Percentiles rank a stretch among this genome's conserved stretches.
These are phyloP conservation scores for Colletotrichum spinosum DNA, from an alignment of 2,329 filamentous ascomycete genomes.

Conservation along the genomic window DNA sequence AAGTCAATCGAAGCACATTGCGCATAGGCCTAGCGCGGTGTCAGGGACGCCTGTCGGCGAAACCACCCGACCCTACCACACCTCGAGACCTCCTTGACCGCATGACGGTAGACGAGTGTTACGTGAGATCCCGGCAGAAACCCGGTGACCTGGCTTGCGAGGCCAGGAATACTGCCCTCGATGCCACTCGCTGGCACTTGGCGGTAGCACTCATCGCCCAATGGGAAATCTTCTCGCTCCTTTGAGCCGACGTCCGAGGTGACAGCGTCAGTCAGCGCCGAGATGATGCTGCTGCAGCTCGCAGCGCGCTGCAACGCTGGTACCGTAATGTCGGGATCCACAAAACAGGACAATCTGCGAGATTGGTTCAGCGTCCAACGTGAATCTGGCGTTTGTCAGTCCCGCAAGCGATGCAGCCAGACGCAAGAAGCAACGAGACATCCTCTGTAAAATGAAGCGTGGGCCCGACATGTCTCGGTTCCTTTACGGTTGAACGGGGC, in stretches of 20 bases:
- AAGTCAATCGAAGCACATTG: conserved; percentile 36
- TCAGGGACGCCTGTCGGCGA: conserved; percentile 28
- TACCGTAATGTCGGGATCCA: conserved; percentile 20
- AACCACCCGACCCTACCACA: conserved; percentile 15
- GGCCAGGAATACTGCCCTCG: not conserved
- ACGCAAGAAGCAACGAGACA: not conserved
- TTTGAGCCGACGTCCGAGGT: conserved; percentile 35
- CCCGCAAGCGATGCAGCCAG: conserved; percentile 21
- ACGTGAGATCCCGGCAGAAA: conserved; percentile 35
- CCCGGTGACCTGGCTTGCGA: conserved; percentile 31
- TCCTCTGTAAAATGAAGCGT: conserved; percentile 6
- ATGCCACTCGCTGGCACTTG: conserved; percentile 4
- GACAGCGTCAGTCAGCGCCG: conserved; percentile 27
- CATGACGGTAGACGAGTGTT: conserved; percentile 32
- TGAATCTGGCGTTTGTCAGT: conserved; percentile 31
- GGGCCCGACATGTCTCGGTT: conserved; percentile 15
- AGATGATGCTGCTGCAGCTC: conserved; percentile 20
- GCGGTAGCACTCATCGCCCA: conserved; percentile 7
- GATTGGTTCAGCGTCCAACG: conserved; percentile 34
- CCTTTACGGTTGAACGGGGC: not conserved
- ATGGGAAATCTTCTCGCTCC: conserved; percentile 13
- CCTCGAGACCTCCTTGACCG: conserved; percentile 23
- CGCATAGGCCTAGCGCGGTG: conserved; percentile 20
- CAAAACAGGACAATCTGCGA: conserved; percentile 32
- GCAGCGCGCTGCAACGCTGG: not conserved